Conservation (phyloP, 495 filamentous ascomycete genomes). For the Rusavskia elegans region DNA sequence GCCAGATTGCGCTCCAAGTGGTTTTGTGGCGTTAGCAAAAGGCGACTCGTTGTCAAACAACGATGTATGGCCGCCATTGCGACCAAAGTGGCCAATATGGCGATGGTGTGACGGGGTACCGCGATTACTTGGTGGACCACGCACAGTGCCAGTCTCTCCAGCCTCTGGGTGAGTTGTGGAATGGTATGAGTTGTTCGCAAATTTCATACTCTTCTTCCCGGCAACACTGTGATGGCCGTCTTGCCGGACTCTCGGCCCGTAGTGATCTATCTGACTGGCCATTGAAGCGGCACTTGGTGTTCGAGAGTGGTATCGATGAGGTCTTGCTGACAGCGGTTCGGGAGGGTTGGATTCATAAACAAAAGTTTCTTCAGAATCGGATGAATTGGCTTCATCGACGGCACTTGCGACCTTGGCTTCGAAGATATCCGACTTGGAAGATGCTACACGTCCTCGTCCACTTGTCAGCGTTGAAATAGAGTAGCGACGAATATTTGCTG, state of each 20-base stretch:
- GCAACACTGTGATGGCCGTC: conserved; percentile 49
- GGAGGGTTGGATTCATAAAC: conserved; percentile 98
- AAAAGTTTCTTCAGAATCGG: conserved; percentile 95
- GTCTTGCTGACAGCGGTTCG: conserved; percentile 56
- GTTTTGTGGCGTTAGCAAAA: conserved; percentile 29
- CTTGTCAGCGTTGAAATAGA: conserved; percentile 34
- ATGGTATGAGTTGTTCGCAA: conserved; percentile 67
- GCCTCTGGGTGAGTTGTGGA: conserved; percentile 40
- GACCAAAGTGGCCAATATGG: conserved; percentile 59
- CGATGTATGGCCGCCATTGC: conserved; percentile 50
- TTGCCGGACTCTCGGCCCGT: conserved; percentile 47
- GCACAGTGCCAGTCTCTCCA: conserved; percentile 26
- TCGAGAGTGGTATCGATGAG: conserved; percentile 74
- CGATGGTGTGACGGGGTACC: conserved; percentile 55
- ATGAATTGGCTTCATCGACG: conserved; percentile 82
- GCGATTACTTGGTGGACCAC: conserved; percentile 37
- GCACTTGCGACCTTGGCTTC: conserved; percentile 92
- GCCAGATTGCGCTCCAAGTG: conserved; percentile 16
- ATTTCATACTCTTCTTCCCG: conserved; percentile 94
- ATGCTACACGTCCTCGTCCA: conserved; percentile 39
- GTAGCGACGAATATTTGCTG: background rate
- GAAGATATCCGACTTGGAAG: conserved; percentile 96
- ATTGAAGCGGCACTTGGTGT: conserved; percentile 92
- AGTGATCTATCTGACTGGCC: conserved; percentile 59
- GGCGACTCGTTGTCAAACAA: conserved; percentile 69